These are phyloP conservation scores for Exophiala alcalophila DNA, from an alignment of 2,329 filamentous ascomycete species.

Conservation along the genomic window DNA sequence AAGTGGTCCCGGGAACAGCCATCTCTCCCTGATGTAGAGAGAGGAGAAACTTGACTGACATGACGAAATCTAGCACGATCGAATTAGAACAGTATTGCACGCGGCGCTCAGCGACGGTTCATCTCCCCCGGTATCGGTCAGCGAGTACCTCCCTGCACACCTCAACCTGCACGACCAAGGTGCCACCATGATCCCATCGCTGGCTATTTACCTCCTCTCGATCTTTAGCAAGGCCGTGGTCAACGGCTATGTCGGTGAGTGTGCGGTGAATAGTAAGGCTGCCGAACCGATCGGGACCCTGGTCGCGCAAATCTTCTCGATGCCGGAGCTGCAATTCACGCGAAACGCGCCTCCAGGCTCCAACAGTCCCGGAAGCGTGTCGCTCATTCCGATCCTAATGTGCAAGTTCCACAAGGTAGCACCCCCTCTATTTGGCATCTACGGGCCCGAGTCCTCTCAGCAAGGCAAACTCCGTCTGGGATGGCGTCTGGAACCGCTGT, in stretches of 20 bases:
- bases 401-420: conserved; percentile 79
- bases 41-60: not conserved
- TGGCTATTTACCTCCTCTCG: conserved; percentile 73
- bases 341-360: conserved; percentile 10
- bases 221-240: conserved; percentile 72
- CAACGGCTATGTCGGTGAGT: conserved; percentile 66
- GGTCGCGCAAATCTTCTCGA: conserved; percentile 70
- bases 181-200: conserved; percentile 46
- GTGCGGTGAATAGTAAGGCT: conserved; percentile 59
- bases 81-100: conserved; percentile 54
- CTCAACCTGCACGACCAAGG: conserved; percentile 31
- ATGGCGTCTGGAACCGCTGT: conserved; percentile 61
- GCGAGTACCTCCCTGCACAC: conserved; percentile 48
- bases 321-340: conserved; percentile 52
- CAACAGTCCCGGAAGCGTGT: conserved; percentile 53
- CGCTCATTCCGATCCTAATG: conserved; percentile 78
- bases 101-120: conserved; percentile 51
- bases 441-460: conserved; percentile 70
- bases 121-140: conserved; percentile 57
- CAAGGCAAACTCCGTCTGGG: conserved; percentile 66
- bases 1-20: conserved; percentile 34
- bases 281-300: conserved; percentile 80
- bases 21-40: not conserved
- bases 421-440: conserved; percentile 80
- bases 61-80: conserved; percentile 39